These are phyloP conservation scores for apple (Malus domestica) DNA, from an alignment of 306 rosid species.

Conservation along the genomic window DNA sequence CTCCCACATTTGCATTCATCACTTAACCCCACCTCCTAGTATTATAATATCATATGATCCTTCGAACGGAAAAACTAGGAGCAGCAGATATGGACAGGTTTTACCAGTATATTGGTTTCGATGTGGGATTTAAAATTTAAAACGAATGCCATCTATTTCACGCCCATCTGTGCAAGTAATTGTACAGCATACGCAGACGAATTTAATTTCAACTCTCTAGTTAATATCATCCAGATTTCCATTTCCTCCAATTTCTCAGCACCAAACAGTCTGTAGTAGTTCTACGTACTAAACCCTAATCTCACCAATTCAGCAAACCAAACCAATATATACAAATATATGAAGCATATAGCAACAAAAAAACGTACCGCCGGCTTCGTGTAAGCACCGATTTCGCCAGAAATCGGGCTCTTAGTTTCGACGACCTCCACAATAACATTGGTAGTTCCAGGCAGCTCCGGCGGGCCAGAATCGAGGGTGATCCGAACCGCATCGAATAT, in stretches of 20 bases:
- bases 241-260: constrained; percentile 8
- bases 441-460: constrained; percentile 72
- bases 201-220: background rate
- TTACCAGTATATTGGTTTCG: background rate
- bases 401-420: constrained; percentile 42
- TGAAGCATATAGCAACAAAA: background rate
- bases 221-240: background rate
- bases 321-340: background rate
- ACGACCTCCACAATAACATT: constrained; percentile 66
- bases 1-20: background rate
- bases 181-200: background rate
- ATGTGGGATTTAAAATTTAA: background rate
- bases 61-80: background rate
- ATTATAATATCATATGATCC: background rate
- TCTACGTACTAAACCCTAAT: background rate
- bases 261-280: background rate
- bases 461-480: constrained; percentile 78
- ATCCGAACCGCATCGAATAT: constrained; percentile 65
- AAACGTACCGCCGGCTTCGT: constrained; percentile 67
- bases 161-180: background rate
- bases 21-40: background rate
- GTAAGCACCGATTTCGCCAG: constrained; percentile 66
- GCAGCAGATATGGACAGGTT: background rate
- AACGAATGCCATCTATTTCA: background rate
- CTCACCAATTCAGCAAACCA: background rate